Conservation (phyloP, 306 rosid species). For the Vachellia collinsii region DNA sequence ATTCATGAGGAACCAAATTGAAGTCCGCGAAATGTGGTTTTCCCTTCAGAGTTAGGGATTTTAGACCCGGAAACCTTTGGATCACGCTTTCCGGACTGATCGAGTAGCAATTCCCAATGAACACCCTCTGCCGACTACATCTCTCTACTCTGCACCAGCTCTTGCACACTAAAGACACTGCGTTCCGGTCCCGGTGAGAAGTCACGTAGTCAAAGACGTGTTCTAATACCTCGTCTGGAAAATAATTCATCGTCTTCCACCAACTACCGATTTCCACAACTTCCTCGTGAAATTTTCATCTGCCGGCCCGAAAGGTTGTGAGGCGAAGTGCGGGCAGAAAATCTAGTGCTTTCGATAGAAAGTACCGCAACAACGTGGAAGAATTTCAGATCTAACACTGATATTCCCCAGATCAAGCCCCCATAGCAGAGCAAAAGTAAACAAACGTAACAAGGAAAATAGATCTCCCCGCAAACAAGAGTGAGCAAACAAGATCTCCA, state of each 20-base stretch:
- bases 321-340: conserved; percentile 19
- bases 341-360: conserved; percentile 13
- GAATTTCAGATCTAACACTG: conserved; percentile 40
- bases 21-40: conserved; percentile 98
- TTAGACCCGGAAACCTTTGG: conserved; percentile 67
- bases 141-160: conserved; percentile 86
- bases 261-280: conserved; percentile 25
- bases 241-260: conserved; percentile 65
- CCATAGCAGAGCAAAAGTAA: not conserved
- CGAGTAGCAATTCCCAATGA: conserved; percentile 89
- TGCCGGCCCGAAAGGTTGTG: conserved; percentile 8
- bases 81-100: conserved; percentile 77
- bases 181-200: conserved; percentile 81
- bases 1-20: conserved; percentile 82
- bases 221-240: conserved; percentile 94
- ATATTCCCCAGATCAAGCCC: conserved; percentile 3
- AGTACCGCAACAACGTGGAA: conserved; percentile 14
- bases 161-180: conserved; percentile 84
- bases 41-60: conserved; percentile 80
- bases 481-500: conserved; percentile 24
- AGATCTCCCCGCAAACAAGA: conserved; percentile 39
- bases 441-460: not conserved
- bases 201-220: conserved; percentile 73
- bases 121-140: conserved; percentile 65
- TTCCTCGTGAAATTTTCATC: conserved; percentile 40